Evolutionary conservation across 1,284 basidiomycete species (phyloP), one percentile per base, ranked within the genome.

Genomic region (Ganoderma leucocontextum): DNA sequence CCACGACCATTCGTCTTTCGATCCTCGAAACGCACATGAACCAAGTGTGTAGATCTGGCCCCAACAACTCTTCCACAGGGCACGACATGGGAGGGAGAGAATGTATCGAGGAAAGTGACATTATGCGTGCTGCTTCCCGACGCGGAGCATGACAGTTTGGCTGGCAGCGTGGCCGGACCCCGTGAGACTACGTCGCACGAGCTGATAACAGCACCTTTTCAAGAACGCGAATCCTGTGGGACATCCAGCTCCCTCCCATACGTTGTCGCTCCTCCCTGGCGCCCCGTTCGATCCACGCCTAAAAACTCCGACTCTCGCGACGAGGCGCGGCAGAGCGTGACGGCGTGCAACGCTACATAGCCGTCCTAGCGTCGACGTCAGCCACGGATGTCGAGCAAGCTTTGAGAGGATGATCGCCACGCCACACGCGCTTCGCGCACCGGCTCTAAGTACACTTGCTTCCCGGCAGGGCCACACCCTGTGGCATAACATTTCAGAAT

Each of bases 351-450:
- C 15, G 52, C 33, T 8, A 29, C 29, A 29, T 29, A 19, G 52
- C 47, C 22, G 47, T 25, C 47, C 10, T 44, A 7, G 44, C 44
- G 44, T 22, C n/a, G n/a, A 22, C 15, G 63, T 42, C 35, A 60
- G 59, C 4, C 61, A 41, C 61, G 61, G 19, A 47, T 61, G 65
- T 62, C 65, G 39, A 59, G n/a, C n/a, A 62, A 62, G 60, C 61
- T 66, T 63, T 55, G 35, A 19, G 35, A 12, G 33, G 35, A 52
- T 52, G 60, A 59, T 66, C 65, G 41, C 53, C 61, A 63, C 60
- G 55, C 60, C 60, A 57, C 60, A 33, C 38, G 29, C 25, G 17
- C 25, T 25, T 25, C n/a, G 29, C 33, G 33, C 15, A 25, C 41
- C 58, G 4, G 6, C 29, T 12, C 36, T 52, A 36, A n/a, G 49